These are phyloP conservation scores for Globisporangium takayamanum DNA, from an alignment of 352 stramenopile species.

Conservation along the genomic window DNA sequence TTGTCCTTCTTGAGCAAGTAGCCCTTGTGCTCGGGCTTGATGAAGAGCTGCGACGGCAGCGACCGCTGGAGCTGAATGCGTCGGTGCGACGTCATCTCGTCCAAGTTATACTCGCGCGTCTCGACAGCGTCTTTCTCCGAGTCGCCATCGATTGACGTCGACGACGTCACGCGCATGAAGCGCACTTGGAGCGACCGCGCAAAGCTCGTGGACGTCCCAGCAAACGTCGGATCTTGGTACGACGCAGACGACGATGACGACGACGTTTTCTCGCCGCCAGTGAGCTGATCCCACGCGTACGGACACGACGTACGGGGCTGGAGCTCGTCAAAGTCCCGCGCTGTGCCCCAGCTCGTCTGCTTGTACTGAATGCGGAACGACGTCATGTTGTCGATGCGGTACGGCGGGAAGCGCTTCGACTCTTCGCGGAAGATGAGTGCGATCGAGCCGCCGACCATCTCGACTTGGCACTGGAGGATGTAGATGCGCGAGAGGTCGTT, in stretches of 20 bases:
- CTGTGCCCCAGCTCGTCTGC: conserved; percentile 66
- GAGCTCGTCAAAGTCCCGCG: conserved; percentile 73
- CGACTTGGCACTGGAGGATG: conserved; percentile 86
- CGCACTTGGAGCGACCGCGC: conserved; percentile 74
- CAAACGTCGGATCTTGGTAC: conserved; percentile 64
- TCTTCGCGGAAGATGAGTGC: conserved; percentile 82
- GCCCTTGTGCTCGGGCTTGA: conserved; percentile 70
- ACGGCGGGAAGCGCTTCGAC: conserved; percentile 81
- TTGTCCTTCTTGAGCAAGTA: conserved; percentile 86
- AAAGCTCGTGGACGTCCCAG: conserved; percentile 44
- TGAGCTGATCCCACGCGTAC: conserved; percentile 85
- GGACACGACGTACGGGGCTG: conserved; percentile 62
- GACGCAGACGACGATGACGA: conserved; percentile 45
- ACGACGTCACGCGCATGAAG: conserved; percentile 85
- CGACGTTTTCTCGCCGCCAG: conserved; percentile 55
- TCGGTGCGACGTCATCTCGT: conserved; percentile 78
- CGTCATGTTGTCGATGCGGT: conserved; percentile 90
- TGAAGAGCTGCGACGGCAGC: conserved; percentile 72
- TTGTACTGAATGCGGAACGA: conserved; percentile 87
- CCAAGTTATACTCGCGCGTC: conserved; percentile 83
- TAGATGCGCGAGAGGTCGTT: conserved; percentile 70
- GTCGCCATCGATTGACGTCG: conserved; percentile 37
- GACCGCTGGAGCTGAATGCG: conserved; percentile 80
- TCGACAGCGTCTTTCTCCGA: conserved; percentile 79
- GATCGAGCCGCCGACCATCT: conserved; percentile 81